Evolutionary conservation across 768 basidiomycete species (phyloP), one percentile per base, ranked within the genome.

Genomic region (Sporobolomyces phaffii): DNA sequence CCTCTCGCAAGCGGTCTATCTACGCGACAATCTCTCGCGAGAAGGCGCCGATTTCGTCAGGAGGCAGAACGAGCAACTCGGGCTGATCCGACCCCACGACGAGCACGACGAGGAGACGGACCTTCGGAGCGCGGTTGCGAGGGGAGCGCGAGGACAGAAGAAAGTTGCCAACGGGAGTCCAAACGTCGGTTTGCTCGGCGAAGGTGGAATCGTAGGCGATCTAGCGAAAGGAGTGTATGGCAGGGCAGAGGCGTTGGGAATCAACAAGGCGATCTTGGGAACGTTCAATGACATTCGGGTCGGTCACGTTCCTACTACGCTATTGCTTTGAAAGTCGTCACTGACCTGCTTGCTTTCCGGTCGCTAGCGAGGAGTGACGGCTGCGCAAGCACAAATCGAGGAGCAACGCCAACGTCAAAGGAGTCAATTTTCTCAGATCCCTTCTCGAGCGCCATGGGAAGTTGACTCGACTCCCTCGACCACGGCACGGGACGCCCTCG

Each of bases 1-100:
- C 24, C 77, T 98, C 20, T 84, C 85, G 36, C 96, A 99, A 77
- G 94, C 94, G 0, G 75, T 89, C 45, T 83, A 85, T 15, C 65
- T 76, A 9, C 68, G 73, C 24, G 71, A 76, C 54, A 67, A 71
- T 62, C 47, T 63, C 15, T 64, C 73, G 7, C 49, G 34, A 26
- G 45, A 53, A 18, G 65, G 63, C 1, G 73, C 60, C 7, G 59
- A 41, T 31, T 18, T 26, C 36, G 47, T 72, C 38, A 29, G 48
- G 24, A 17, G 34, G 24, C 69, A 74, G 68, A 74, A 74, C 56
- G 45, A 5, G 14, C 45, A 58, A n/a, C 51, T 64, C 15, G 64
- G 66, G 1, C 51, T 51, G 18, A 45, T 66, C 2, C 72, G 64
- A 14, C 26, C 33, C 15, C 52, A 50, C 20, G 51, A 43, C 18